Evolutionary conservation across 768 basidiomycete genomes (phyloP).

Genomic region (Pholiota molesta): DNA sequence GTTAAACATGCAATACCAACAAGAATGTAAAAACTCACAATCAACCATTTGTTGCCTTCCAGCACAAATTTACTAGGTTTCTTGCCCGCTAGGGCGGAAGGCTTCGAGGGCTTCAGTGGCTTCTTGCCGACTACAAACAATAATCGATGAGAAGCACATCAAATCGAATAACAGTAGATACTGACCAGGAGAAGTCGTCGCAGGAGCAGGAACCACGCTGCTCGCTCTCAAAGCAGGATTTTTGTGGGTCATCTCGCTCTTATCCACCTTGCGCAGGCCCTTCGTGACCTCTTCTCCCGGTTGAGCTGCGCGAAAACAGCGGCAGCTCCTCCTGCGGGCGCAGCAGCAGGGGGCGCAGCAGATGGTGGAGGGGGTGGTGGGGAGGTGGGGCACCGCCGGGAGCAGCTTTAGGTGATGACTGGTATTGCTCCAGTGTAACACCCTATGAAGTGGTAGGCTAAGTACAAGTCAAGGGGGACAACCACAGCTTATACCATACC

Average conservation of each 20-base stretch:
- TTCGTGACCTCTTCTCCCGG: conserved; percentile 90
- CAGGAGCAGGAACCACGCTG: conserved; percentile 44
- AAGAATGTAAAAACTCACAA: conserved; percentile 53
- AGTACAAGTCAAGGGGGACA: conserved; percentile 3
- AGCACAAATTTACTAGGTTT: conserved; percentile 89
- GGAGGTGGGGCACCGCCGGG: conserved; percentile 49
- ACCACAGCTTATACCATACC: conserved; percentile 40
- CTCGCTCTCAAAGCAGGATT: conserved; percentile 86
- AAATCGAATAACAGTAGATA: conserved; percentile 4
- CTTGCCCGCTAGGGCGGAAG: conserved; percentile 81
- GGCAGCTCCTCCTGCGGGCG: conserved; percentile 58
- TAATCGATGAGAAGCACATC: background rate
- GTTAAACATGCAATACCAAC: background rate
- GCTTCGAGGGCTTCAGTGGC: conserved; percentile 84
- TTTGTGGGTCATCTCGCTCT: conserved; percentile 98
- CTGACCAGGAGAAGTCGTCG: conserved; percentile 32
- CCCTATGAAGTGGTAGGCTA: conserved; percentile 43
- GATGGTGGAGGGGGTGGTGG: conserved; percentile 63
- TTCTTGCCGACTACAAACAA: conserved; percentile 48
- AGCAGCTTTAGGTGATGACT: conserved; percentile 33
- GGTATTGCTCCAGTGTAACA: conserved; percentile 57
- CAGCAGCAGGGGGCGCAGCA: conserved; percentile 46
- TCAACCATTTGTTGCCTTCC: conserved; percentile 92
- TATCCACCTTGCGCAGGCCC: conserved; percentile 90
- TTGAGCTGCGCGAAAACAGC: conserved; percentile 93